Base-by-base conservation (phyloP, 169 alveolate genomes). In the Plasmodium cynomolgi region DNA sequence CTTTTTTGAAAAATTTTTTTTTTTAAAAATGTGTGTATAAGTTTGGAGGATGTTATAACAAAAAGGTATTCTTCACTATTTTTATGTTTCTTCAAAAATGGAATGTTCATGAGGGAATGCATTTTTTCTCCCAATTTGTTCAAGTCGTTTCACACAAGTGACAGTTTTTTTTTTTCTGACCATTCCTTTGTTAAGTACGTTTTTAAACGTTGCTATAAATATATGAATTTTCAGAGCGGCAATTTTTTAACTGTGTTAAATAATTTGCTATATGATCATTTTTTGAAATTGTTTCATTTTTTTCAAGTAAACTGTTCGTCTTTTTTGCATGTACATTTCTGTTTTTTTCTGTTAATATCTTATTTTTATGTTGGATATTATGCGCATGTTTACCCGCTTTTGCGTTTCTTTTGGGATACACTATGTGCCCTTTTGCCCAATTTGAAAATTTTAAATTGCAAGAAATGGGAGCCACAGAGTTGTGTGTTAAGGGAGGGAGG, bases 341-440 rank as follows among this genome's bases (percentile, higher is more conserved):
- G 33, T 37, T 90, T 90, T 79, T 90, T 90, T 90, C 81, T 90
- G 86, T 29, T 90, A 41, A 80, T 90, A 39, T 90, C 94, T 41
- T 90, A 79, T 80, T 90, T 90, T 58, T 90, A 90, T 68, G 33
- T 90, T 33, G 94, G 94, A 11, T 90, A 80, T 80, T 90, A 79
- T 90, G 74, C 74, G 33, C 31, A 39, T 37, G 33, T 39, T 7
- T 62, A 26, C 31, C 20, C 50, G 3, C 47, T 39, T 37, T 29
- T 90, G 83, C 82, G 34, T 1, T 8, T 41, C 17, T 62, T 90
- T 47, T 5, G 74, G 31, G 79, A 47, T 29, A 44, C 82, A 2
- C 58, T 90, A 37, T 47, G n/a, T 62, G n/a, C 58, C 17, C 26
- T 68, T 0, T 23, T 39, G 9, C 72, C 50, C 26, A 58, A 62